Evolutionary conservation across 2,329 filamentous ascomycete genomes (phyloP).

Genomic region (Chaetothyriales sp.): DNA sequence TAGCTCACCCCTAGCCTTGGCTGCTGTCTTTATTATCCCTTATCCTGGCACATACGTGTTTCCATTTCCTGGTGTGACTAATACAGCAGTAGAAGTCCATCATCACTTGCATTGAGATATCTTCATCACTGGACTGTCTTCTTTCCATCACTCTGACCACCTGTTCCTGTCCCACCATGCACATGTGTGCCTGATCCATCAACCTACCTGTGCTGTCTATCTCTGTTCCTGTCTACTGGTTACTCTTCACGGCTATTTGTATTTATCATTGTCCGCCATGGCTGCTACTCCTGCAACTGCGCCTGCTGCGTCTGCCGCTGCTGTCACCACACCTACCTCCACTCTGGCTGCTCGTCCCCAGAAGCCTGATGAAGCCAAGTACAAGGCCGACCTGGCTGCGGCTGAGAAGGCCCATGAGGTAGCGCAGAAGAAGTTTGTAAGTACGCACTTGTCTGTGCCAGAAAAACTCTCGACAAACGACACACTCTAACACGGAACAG

Average conservation of each 20-base stretch:
- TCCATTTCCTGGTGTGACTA: too few relatives aligned
- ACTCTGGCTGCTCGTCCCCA: constrained; percentile 45
- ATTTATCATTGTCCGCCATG: background rate
- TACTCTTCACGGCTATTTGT: background rate
- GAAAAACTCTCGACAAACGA: background rate
- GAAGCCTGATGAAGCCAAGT: constrained; percentile 75
- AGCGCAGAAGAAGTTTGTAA: constrained; percentile 54
- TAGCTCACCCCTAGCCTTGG: background rate
- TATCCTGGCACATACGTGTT: too few relatives aligned
- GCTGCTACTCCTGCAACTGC: constrained; percentile 13
- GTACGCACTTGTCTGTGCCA: constrained; percentile 19
- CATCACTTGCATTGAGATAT: background rate
- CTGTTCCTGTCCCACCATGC: background rate
- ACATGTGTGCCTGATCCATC: background rate
- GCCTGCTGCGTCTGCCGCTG: constrained; percentile 21
- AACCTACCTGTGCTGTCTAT: background rate
- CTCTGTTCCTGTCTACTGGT: background rate
- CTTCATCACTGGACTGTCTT: background rate
- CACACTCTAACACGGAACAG: constrained; percentile 32
- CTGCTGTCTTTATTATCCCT: too few relatives aligned
- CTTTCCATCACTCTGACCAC: background rate
- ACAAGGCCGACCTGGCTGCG: constrained; percentile 61
- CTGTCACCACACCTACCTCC: constrained; percentile 24
- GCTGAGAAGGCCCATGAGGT: constrained; percentile 76
- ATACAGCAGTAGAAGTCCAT: too few relatives aligned